Percentiles rank a stretch among this genome's conserved stretches.
These are phyloP conservation scores for Candida insectalens DNA, from an alignment of 805 yeast genomes.

Conservation along the genomic window DNA sequence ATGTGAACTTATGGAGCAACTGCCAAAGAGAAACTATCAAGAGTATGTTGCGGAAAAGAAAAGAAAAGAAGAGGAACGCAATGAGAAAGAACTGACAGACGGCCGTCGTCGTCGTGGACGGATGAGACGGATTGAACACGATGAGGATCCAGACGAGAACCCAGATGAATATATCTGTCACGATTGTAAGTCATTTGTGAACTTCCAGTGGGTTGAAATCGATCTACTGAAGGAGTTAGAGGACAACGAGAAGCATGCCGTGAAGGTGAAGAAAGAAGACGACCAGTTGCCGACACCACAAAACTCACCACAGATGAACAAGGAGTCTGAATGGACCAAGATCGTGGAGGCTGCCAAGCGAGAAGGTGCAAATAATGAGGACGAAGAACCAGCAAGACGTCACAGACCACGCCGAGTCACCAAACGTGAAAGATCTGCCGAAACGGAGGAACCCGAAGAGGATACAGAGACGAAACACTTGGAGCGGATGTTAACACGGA, in stretches of 20 bases:
- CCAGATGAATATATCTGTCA: conserved; percentile 37
- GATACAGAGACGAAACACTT: conserved; percentile 4
- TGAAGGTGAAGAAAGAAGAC: background rate
- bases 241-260: background rate
- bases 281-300: conserved; percentile 21
- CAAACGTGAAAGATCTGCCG: background rate
- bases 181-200: conserved; percentile 37
- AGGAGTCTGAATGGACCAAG: conserved; percentile 16
- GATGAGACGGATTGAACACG: conserved; percentile 1
- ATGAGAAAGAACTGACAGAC: background rate
- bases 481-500: conserved; percentile 7
- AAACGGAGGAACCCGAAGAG: background rate
- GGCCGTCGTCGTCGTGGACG: background rate
- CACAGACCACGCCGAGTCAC: conserved; percentile 16
- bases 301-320: conserved; percentile 16
- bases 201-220: conserved; percentile 37
- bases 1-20: conserved; percentile 3
- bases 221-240: conserved; percentile 14
- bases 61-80: background rate
- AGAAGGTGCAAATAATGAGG: conserved; percentile 3
- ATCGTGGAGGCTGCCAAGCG: conserved; percentile 16
- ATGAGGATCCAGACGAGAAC: conserved; percentile 2
- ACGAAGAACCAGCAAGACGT: conserved; percentile 20
- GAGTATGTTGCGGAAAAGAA: conserved; percentile 3
- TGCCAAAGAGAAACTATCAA: conserved; percentile 4